phyloP scores from a whole-genome alignment of 2,329 filamentous ascomycete species.

The Talaromyces sp. region DNA sequence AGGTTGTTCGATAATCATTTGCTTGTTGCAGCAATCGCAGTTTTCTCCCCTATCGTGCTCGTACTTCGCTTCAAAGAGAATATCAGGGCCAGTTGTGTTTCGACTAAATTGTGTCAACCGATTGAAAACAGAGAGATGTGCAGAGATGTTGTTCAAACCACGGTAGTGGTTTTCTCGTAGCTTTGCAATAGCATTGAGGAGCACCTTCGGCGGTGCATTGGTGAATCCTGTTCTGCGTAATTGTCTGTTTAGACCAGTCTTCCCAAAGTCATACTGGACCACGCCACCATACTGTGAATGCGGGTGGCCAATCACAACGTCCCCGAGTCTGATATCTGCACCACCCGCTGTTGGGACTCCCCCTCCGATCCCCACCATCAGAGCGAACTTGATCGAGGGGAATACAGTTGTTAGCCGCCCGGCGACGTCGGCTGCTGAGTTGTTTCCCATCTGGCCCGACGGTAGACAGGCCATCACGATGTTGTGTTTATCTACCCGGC shows the following conservation, averaged over 20 bases:
- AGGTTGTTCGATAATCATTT: no score
- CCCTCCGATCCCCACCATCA: conserved; percentile 42
- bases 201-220: no score
- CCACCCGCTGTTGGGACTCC: conserved; percentile 17
- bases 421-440: conserved; percentile 12
- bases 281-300: conserved; percentile 14
- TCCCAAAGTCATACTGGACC: conserved; percentile 22
- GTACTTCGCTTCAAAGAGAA: no score
- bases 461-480: conserved; percentile 28
- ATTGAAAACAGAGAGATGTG: no score
- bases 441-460: conserved; percentile 26
- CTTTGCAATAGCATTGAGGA: no score
- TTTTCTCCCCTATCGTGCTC: no score
- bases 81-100: no score
- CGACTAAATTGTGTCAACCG: no score
- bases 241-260: conserved; percentile 7
- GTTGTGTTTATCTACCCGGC: conserved; percentile 20
- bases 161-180: no score
- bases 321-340: conserved; percentile 25
- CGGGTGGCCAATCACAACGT: conserved; percentile 22
- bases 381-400: conserved; percentile 16
- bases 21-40: no score
- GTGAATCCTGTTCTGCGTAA: no score
- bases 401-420: conserved; percentile 14
- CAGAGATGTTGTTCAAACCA: no score